phyloP scores from a whole-genome alignment of 306 rosid genomes.

The Cicer bijugum region DNA sequence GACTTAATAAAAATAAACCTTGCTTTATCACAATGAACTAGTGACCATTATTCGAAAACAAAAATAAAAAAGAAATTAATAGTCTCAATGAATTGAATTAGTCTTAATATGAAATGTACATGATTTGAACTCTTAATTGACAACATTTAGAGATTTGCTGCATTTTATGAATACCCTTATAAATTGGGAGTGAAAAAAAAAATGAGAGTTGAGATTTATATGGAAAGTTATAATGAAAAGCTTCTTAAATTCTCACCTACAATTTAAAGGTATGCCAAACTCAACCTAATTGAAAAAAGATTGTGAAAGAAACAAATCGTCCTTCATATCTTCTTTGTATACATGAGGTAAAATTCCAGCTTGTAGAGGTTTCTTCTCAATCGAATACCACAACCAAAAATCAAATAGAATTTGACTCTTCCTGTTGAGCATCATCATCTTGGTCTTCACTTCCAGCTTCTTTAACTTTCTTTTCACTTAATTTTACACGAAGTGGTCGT shows the following conservation, averaged over 20 bases:
- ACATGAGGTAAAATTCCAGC: slow-evolving; percentile 50
- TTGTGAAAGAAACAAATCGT: slow-evolving; percentile 41
- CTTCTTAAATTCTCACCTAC: slow-evolving; percentile 14
- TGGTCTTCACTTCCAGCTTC: slow-evolving; percentile 54
- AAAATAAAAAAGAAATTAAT: neutral
- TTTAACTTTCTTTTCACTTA: slow-evolving; percentile 61
- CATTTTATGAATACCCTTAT: neutral
- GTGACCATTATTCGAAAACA: neutral
- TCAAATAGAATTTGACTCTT: slow-evolving; percentile 45
- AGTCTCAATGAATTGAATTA: neutral
- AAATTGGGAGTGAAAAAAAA: slow-evolving; percentile 10
- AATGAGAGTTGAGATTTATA: neutral
- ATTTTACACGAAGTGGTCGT: slow-evolving; percentile 70
- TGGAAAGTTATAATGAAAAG: neutral
- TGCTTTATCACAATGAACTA: neutral
- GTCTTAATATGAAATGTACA: neutral
- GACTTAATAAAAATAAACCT: too few species aligned
- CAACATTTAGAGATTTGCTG: neutral
- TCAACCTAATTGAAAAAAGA: slow-evolving; percentile 19
- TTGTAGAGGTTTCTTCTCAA: slow-evolving; percentile 36
- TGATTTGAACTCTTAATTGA: slow-evolving; percentile 17
- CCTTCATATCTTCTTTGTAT: slow-evolving; percentile 40
- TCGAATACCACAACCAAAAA: slow-evolving; percentile 40
- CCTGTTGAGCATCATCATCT: slow-evolving; percentile 31
- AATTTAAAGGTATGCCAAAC: slow-evolving; percentile 31